Evolutionary conservation across 768 basidiomycete species (phyloP).

Genomic region (Boletellus ananiceps): DNA sequence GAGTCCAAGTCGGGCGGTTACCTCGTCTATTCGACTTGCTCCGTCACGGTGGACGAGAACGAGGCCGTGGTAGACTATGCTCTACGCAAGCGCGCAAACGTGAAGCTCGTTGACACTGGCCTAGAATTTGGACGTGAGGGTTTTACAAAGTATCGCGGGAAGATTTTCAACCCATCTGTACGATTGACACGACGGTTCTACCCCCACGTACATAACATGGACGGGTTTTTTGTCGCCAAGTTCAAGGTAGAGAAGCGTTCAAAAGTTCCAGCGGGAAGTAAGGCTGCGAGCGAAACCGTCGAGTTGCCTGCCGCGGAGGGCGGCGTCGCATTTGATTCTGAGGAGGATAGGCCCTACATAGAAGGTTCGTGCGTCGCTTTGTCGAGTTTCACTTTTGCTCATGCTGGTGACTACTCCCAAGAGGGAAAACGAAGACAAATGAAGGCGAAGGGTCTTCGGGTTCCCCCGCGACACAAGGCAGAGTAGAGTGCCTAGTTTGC

Average conservation of each 20-base stretch:
- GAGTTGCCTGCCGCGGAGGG: slow-evolving; percentile 27
- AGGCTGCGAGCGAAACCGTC: slow-evolving; percentile 16
- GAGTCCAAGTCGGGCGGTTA: slow-evolving; percentile 90
- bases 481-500: slow-evolving; percentile 9
- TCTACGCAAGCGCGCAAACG: slow-evolving; percentile 88
- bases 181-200: slow-evolving; percentile 85
- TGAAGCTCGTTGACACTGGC: slow-evolving; percentile 87
- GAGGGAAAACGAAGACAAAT: slow-evolving; percentile 71
- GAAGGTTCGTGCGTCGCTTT: slow-evolving; percentile 53
- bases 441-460: slow-evolving; percentile 71
- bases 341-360: slow-evolving; percentile 73
- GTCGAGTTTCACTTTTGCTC: not conserved
- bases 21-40: slow-evolving; percentile 97
- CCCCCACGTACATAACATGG: slow-evolving; percentile 99
- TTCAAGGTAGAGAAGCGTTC: slow-evolving; percentile 86
- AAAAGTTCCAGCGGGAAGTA: slow-evolving; percentile 40
- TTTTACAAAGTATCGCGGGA: slow-evolving; percentile 86
- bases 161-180: slow-evolving; percentile 77
- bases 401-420: slow-evolving; percentile 26
- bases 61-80: slow-evolving; percentile 98
- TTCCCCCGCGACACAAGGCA: slow-evolving; percentile 48
- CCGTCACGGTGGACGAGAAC: slow-evolving; percentile 97
- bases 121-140: slow-evolving; percentile 92
- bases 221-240: slow-evolving; percentile 98
- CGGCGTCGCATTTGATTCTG: slow-evolving; percentile 60